Conservation (phyloP, 1,284 basidiomycete species). For the Albatrellus sp. region DNA sequence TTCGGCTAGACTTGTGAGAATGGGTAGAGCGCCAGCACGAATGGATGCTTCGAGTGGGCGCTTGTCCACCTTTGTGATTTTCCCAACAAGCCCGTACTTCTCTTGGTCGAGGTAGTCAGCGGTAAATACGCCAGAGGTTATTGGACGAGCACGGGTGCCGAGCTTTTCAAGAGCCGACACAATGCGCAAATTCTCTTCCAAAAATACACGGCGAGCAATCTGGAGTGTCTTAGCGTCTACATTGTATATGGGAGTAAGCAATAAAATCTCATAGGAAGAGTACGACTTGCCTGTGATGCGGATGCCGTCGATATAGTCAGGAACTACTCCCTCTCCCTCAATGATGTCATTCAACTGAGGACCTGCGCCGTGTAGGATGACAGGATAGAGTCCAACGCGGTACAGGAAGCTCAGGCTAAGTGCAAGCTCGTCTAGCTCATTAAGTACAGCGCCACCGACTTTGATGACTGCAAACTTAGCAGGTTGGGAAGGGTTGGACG, state of each 20-base stretch:
- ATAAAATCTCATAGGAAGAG: neutral
- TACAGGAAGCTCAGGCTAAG: conserved; percentile 90
- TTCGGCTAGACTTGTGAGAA: conserved; percentile 87
- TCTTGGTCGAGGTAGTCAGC: conserved; percentile 89
- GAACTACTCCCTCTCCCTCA: conserved; percentile 80
- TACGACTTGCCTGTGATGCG: conserved; percentile 69
- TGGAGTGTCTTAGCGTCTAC: conserved; percentile 84
- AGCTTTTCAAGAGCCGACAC: conserved; percentile 84
- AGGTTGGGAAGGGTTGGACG: conserved; percentile 70
- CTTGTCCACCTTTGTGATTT: conserved; percentile 88
- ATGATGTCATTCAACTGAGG: conserved; percentile 89
- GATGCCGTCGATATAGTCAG: conserved; percentile 93
- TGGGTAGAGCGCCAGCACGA: conserved; percentile 85
- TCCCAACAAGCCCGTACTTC: conserved; percentile 92
- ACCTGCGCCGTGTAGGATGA: conserved; percentile 91
- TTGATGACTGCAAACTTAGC: conserved; percentile 93
- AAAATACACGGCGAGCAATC: conserved; percentile 89
- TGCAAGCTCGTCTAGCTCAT: conserved; percentile 83
- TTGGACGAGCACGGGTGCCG: conserved; percentile 89
- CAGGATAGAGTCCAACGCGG: conserved; percentile 87
- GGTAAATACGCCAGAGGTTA: conserved; percentile 91
- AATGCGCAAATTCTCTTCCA: conserved; percentile 90
- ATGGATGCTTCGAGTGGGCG: conserved; percentile 91
- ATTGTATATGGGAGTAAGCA: conserved; percentile 1
- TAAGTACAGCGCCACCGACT: conserved; percentile 87